phyloP scores from a whole-genome alignment of 305 asterid species.

The Withania somnifera region DNA sequence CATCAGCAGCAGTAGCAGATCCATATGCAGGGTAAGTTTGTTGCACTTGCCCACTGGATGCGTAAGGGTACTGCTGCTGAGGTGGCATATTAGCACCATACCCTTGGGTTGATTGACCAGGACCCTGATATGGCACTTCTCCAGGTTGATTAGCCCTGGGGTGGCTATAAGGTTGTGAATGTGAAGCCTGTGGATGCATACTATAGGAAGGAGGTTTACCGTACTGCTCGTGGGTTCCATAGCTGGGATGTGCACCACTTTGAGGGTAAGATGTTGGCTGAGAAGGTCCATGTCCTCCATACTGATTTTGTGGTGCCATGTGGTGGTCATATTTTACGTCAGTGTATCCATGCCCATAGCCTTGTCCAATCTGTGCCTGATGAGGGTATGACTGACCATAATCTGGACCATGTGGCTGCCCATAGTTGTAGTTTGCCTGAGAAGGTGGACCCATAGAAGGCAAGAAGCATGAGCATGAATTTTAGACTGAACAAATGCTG shows the following conservation, averaged over 20 bases:
- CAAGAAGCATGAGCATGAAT: neutral
- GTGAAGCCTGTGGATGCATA: slow-evolving; percentile 53
- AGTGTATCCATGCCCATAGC: slow-evolving; percentile 66
- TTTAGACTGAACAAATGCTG: neutral
- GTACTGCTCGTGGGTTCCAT: slow-evolving; percentile 60
- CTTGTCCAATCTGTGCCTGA: slow-evolving; percentile 42
- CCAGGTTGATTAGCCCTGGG: slow-evolving; percentile 65
- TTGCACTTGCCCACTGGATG: slow-evolving; percentile 47
- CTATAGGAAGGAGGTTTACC: slow-evolving; percentile 56
- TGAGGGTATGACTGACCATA: slow-evolving; percentile 54
- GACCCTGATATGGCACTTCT: slow-evolving; percentile 57
- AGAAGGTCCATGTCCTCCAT: slow-evolving; percentile 53
- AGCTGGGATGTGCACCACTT: slow-evolving; percentile 49
- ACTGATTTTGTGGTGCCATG: slow-evolving; percentile 47
- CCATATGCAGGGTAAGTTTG: slow-evolving; percentile 63
- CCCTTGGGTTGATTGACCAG: slow-evolving; percentile 44
- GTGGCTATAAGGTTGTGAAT: slow-evolving; percentile 62
- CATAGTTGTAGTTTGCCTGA: slow-evolving; percentile 77
- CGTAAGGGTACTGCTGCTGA: slow-evolving; percentile 63
- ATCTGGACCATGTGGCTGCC: slow-evolving; percentile 70
- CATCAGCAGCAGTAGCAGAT: slow-evolving; percentile 45
- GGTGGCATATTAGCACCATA: slow-evolving; percentile 47
- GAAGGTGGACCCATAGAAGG: slow-evolving; percentile 2
- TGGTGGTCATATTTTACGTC: slow-evolving; percentile 61
- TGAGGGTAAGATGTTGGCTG: slow-evolving; percentile 63